These are phyloP conservation scores for Betula pendula DNA, from an alignment of 306 rosid species.

Conservation along the genomic window DNA sequence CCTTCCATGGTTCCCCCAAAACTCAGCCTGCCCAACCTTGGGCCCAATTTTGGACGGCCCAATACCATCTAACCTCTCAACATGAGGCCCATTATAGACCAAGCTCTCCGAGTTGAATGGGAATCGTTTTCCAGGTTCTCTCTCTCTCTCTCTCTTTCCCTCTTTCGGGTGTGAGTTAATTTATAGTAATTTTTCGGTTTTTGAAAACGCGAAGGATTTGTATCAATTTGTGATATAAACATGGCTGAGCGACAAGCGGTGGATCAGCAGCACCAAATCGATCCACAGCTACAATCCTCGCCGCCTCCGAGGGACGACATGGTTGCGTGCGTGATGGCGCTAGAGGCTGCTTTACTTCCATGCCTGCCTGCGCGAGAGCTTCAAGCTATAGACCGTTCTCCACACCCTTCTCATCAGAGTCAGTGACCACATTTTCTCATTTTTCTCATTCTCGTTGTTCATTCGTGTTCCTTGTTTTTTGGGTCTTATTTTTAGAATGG, in stretches of 20 bases:
- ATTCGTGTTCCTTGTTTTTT: background rate
- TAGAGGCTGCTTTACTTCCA: conserved; percentile 96
- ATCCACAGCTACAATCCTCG: conserved; percentile 55
- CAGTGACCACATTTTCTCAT: conserved; percentile 29
- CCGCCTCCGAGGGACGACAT: conserved; percentile 71
- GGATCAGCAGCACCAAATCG: conserved; percentile 55
- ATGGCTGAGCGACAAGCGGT: conserved; percentile 73
- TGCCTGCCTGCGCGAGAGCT: conserved; percentile 97
- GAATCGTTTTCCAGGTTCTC: too few species aligned
- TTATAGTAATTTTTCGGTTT: too few species aligned
- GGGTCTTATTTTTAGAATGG: background rate
- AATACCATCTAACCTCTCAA: too few species aligned
- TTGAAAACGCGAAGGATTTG: background rate
- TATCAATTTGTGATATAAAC: background rate
- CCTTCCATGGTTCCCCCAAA: too few species aligned
- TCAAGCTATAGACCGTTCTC: conserved; percentile 96
- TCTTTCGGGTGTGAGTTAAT: too few species aligned
- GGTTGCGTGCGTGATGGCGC: conserved; percentile 66
- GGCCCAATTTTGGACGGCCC: too few species aligned
- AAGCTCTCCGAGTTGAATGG: too few species aligned
- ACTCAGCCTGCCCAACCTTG: too few species aligned
- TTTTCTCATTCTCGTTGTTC: background rate
- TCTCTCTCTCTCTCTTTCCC: too few species aligned
- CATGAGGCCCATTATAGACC: too few species aligned
- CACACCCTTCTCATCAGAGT: conserved; percentile 95